Evolutionary conservation across 2,329 filamentous ascomycete genomes (phyloP), one percentile per base, ranked within the genome.

Genomic region (Teratosphaeria nubilosa): DNA sequence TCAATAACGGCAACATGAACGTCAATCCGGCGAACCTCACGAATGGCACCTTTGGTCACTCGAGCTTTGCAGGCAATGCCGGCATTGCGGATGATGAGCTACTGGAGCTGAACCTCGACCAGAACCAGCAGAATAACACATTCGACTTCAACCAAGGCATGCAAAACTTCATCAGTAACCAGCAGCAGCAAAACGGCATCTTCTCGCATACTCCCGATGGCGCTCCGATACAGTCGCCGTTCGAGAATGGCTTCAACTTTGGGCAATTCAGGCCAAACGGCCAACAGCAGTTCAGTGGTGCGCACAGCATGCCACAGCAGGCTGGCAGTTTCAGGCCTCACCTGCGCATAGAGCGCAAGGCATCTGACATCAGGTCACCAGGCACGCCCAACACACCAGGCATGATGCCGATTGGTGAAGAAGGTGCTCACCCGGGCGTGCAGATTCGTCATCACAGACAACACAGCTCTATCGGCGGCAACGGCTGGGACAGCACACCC

Each of bases 151-250:
- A 65, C 63, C 68, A 76, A 11, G 76, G 76, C 58, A 75, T 85
- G 69, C 76, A 79, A 57, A 75, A 75, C 54, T 80, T 68, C 61
- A 48, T 69, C 53, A 66, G 79, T 59, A 77, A 80, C 56, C 80
- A 83, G 66, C 70, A 62, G 64, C 66, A 60, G 31, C 83, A 85
- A 53, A 85, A 90, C 69, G 87, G 88, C 63, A 84, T 90, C 61
- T 97, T 88, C 74, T 96, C 92, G 22, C 90, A 89, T 71, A 96
- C 91, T 1, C 91, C 92, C 3, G 92, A 97, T 61, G 90, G 90
- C 56, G 87, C 90, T 56, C 91, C 92, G 5, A 92, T 96, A 60
- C 89, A 95, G 69, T 96, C 91, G 67, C 92, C 92, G 0, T 96
- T 91, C 68, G 82, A 88, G 50, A 83, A 87, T 56, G 78, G 76